Evolutionary conservation across 2,329 filamentous ascomycete genomes (phyloP).

Genomic region (Trichoderma sp.): DNA sequence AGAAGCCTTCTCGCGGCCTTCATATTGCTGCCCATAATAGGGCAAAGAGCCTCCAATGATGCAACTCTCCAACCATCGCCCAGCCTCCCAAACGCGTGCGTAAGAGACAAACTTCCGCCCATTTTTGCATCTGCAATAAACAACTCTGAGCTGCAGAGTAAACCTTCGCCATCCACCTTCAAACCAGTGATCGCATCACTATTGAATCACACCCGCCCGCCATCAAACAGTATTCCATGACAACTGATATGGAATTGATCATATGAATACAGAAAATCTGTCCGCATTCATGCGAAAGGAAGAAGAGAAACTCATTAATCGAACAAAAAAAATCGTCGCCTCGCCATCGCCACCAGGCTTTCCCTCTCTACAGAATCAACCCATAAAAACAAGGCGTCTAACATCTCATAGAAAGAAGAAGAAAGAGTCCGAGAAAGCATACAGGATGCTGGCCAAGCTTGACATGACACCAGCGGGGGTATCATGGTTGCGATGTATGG

Average conservation of each 20-base stretch:
- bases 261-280: slow-evolving; percentile 10
- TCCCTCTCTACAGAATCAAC: slow-evolving; percentile 25
- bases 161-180: background rate
- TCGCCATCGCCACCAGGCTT: background rate
- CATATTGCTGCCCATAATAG: background rate
- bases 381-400: slow-evolving; percentile 25
- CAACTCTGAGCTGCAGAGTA: background rate
- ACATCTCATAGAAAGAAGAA: slow-evolving; percentile 25
- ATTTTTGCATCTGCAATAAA: background rate
- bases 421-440: slow-evolving; percentile 6
- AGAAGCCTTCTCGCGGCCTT: background rate
- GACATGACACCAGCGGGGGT: background rate
- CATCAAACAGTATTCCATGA: background rate
- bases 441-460: background rate
- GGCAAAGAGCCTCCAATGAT: background rate
- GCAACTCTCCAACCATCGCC: background rate
- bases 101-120: background rate
- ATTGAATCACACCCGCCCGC: background rate
- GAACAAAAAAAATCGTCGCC: slow-evolving; percentile 23
- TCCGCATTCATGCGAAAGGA: slow-evolving; percentile 11
- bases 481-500: background rate
- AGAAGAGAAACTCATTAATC: slow-evolving; percentile 27
- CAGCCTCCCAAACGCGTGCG: background rate
- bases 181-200: background rate
- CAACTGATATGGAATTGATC: slow-evolving; percentile 4